Evolutionary conservation across 2,329 filamentous ascomycete genomes (phyloP).

Genomic region (Diaporthe eres): DNA sequence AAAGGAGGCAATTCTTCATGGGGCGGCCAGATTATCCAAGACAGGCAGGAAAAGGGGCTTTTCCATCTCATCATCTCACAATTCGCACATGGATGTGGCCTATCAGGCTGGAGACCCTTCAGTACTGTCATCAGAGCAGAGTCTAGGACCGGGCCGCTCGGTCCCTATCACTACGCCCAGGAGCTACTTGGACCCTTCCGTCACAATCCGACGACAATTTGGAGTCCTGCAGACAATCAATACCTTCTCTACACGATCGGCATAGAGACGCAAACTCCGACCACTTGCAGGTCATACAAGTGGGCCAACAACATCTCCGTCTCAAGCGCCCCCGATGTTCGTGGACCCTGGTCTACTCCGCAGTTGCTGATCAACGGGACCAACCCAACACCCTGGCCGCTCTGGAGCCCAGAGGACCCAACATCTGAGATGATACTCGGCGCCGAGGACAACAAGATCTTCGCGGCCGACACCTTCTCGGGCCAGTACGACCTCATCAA

Average conservation of each 20-base stretch:
- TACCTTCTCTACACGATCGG: constrained; percentile 32
- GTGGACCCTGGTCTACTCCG: constrained; percentile 42
- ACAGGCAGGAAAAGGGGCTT: constrained; percentile 8
- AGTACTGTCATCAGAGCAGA: constrained; percentile 11
- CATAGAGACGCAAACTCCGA: background rate
- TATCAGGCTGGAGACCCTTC: constrained; percentile 16
- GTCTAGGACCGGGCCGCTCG: constrained; percentile 3
- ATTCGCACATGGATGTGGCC: background rate
- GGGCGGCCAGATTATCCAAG: constrained; percentile 27
- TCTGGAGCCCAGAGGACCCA: background rate
- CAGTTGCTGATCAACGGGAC: constrained; percentile 43
- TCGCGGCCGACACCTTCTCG: background rate
- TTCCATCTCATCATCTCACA: constrained; percentile 25
- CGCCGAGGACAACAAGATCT: constrained; percentile 20
- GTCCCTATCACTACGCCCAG: constrained; percentile 9
- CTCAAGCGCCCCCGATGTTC: constrained; percentile 45
- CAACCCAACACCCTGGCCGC: constrained; percentile 23
- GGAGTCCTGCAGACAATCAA: constrained; percentile 20
- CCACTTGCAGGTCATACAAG: constrained; percentile 46
- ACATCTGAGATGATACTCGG: constrained; percentile 17
- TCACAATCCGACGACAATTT: constrained; percentile 7
- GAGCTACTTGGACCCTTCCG: background rate
- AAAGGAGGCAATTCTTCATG: constrained; percentile 41
- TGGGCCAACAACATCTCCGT: constrained; percentile 46
- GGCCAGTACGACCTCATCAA: constrained; percentile 38